Evolutionary conservation across 75 land plant genomes (phyloP), one percentile per base, ranked within the genome.

Genomic region (Adiantum capillusveneris): DNA sequence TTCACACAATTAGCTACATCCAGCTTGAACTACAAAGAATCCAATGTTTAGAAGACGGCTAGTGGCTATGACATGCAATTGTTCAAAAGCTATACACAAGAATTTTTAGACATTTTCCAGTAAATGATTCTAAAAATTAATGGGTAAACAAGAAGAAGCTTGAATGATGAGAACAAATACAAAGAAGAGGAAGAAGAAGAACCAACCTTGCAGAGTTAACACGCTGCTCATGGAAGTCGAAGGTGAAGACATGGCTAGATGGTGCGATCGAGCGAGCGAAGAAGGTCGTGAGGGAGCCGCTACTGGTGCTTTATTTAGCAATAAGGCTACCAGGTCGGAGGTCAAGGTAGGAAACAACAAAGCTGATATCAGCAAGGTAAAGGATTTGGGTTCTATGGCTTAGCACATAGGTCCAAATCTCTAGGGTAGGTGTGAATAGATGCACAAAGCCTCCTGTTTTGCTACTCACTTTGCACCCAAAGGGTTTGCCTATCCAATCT

Each of bases 311-410:
- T 2, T 87, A 89, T 63, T 93, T 90, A 59, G 89, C 59, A 13
- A 93, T 91, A 45, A 86, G 18, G 64, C 85, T 73, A 11, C 96
- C 98, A 20, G 96, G 96, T 24, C 82, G 69, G 42, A 93, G 67
- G 67, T 93, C 96, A 72, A 93, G 67, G 57, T 71, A 84, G 48
- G 82, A 74, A 0, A 93, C 63, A 31, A 93, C 96, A 55, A 93
- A 77, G 62, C 96, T 85, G 44, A 93, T 89, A 58, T 93, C 98
- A 16, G 90, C 90, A 43, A 93, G 58, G 53, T 93, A 93, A 0
- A 93, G 64, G 57, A 93, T 93, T 76, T 93, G 98, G 1, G 96
- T 93, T 58, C 98, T 64, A 70, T 93, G 98, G 61, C 85, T 90
- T n/a, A 93, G 43, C 31, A 90, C 98, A 50, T 80, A 62, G 26